These are phyloP conservation scores for Caryopteris hybrid DNA, from an alignment of 305 asterid genomes.

Conservation along the genomic window DNA sequence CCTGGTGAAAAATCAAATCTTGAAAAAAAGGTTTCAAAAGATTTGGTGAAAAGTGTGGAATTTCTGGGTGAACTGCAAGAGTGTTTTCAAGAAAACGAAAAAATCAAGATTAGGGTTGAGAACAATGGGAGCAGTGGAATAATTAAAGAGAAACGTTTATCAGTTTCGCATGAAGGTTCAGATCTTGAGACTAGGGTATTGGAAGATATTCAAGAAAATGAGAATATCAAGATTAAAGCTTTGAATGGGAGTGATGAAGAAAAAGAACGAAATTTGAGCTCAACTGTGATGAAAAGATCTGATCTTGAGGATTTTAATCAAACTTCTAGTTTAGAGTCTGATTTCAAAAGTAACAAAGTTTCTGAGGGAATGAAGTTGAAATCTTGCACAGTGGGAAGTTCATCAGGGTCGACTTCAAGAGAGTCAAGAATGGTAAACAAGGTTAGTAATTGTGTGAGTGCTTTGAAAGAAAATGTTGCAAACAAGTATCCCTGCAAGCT, in stretches of 20 bases:
- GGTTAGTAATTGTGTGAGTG: constrained; percentile 15
- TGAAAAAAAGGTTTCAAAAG: constrained; percentile 31
- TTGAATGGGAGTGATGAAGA: constrained; percentile 18
- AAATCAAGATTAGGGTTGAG: constrained; percentile 17
- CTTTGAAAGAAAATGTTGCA: constrained; percentile 25
- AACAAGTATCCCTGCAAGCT: constrained; percentile 67
- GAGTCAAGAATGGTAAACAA: constrained; percentile 32
- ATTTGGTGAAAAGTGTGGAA: constrained; percentile 25
- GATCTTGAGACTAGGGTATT: constrained; percentile 27
- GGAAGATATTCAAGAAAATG: constrained; percentile 22
- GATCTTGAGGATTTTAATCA: constrained; percentile 1
- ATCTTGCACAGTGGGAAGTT: constrained; percentile 15
- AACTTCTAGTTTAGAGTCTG: constrained; percentile 12
- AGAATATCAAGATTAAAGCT: constrained; percentile 16
- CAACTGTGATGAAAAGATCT: constrained; percentile 14
- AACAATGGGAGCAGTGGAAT: constrained; percentile 19
- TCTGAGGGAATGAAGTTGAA: constrained; percentile 29
- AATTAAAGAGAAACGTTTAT: constrained; percentile 21
- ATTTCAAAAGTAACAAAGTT: constrained; percentile 12
- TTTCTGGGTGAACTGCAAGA: constrained; percentile 16
- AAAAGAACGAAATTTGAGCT: constrained; percentile 19
- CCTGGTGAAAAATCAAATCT: constrained; percentile 25
- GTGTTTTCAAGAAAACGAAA: constrained; percentile 18
- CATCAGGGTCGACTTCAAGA: constrained; percentile 25
- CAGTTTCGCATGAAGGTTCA: constrained; percentile 20